phyloP scores from a whole-genome alignment of 1,284 basidiomycete species.

The Coniferiporia weirii region DNA sequence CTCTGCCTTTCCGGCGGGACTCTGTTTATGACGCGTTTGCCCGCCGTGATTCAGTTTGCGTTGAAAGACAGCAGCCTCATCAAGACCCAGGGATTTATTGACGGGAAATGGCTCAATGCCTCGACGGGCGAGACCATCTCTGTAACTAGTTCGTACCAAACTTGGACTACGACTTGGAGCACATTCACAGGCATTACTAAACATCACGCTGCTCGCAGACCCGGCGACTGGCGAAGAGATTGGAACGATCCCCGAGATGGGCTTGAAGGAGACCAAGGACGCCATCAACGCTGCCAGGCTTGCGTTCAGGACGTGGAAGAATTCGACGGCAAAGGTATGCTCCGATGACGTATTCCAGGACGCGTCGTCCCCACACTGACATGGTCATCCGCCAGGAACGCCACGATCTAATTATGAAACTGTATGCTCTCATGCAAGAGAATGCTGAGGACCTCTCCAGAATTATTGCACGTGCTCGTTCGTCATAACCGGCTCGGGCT shows the following conservation, averaged over 20 bases:
- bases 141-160: conserved; percentile 61
- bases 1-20: background rate
- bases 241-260: conserved; percentile 85
- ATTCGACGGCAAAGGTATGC: conserved; percentile 71
- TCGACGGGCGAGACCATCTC: conserved; percentile 63
- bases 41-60: conserved; percentile 44
- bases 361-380: background rate
- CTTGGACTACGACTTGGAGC: background rate
- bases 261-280: conserved; percentile 69
- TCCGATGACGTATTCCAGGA: background rate
- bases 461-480: conserved; percentile 56
- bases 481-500: background rate
- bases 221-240: conserved; percentile 78
- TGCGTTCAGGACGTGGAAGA: conserved; percentile 79
- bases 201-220: conserved; percentile 42
- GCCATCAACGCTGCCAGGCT: conserved; percentile 75
- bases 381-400: conserved; percentile 44
- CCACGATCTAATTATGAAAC: conserved; percentile 74
- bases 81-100: conserved; percentile 72
- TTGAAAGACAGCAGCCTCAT: conserved; percentile 74
- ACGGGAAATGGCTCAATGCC: conserved; percentile 81
- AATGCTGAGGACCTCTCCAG: conserved; percentile 78
- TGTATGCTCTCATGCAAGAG: conserved; percentile 69
- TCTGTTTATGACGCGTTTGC: background rate
- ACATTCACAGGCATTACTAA: background rate